A percentile compares a stretch with the other conserved stretches of the same genome.
phyloP scores from a whole-genome alignment of 495 filamentous ascomycete species.

The Talaromyces ruber region DNA sequence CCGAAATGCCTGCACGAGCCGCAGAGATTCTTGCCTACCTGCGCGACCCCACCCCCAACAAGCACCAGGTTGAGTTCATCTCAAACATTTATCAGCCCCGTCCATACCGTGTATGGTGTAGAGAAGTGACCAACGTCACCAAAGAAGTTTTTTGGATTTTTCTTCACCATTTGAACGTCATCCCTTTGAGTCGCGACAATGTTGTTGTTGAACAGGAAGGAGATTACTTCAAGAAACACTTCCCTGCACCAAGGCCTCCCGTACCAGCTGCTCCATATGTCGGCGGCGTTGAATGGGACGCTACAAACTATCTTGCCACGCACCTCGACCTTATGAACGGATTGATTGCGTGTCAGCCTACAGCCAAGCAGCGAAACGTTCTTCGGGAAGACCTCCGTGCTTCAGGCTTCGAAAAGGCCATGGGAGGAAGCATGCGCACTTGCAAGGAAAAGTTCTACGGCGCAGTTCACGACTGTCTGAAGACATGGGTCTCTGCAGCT shows the following conservation, averaged over 20 bases:
- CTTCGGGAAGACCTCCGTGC: constrained; percentile 69
- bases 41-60: constrained; percentile 70
- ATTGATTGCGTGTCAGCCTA: constrained; percentile 75
- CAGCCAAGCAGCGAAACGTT: constrained; percentile 61
- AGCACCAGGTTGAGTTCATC: constrained; percentile 76
- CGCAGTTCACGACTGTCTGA: constrained; percentile 77
- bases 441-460: constrained; percentile 98
- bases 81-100: constrained; percentile 77
- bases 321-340: constrained; percentile 93
- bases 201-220: constrained; percentile 18
- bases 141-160: constrained; percentile 99
- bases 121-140: constrained; percentile 82
- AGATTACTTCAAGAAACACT: constrained; percentile 61
- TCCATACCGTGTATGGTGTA: constrained; percentile 89
- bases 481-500: constrained; percentile 84
- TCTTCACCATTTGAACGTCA: constrained; percentile 83
- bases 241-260: constrained; percentile 79
- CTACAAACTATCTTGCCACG: constrained; percentile 87
- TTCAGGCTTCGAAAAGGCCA: constrained; percentile 84
- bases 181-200: constrained; percentile 42
- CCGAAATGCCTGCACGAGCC: constrained; percentile 50
- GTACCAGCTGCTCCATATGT: constrained; percentile 95
- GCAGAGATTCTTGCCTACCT: constrained; percentile 66
- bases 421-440: constrained; percentile 74
- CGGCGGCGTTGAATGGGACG: constrained; percentile 97